Conservation (phyloP, 305 asterid species). For the Fraxinus velutina region DNA sequence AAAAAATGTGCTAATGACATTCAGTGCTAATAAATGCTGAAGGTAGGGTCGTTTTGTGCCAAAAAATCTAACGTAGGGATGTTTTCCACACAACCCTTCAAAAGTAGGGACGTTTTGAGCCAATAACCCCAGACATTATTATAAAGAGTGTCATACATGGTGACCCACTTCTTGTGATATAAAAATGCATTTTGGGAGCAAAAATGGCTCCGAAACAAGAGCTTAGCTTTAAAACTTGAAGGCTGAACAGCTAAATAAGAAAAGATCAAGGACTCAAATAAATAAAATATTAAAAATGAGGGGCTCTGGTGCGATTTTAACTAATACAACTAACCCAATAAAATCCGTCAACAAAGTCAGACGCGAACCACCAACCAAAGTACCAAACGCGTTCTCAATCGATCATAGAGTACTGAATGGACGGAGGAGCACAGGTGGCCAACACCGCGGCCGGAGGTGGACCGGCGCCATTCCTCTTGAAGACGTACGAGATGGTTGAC, state of each 20-base stretch:
- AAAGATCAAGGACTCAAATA: background rate
- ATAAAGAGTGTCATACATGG: background rate
- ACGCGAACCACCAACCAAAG: background rate
- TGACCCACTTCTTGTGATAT: background rate
- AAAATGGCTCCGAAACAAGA: background rate
- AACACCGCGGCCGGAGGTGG: constrained; percentile 40
- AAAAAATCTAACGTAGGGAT: too few species aligned
- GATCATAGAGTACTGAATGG: constrained; percentile 35
- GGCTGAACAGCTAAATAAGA: background rate
- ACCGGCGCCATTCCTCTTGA: constrained; percentile 81
- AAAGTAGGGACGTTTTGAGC: too few species aligned
- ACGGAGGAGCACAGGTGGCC: constrained; percentile 37
- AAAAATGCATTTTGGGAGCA: background rate
- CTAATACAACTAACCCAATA: background rate
- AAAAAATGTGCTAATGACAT: too few species aligned
- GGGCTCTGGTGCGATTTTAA: background rate
- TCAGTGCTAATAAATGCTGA: too few species aligned
- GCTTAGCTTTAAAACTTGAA: background rate
- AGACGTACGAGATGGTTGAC: constrained; percentile 96
- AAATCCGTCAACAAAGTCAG: background rate
- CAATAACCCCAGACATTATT: background rate
- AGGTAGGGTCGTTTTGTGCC: too few species aligned
- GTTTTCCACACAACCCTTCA: too few species aligned
- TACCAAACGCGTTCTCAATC: background rate
- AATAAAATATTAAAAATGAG: background rate